These are phyloP conservation scores for Talaromyces atroroseus DNA, from an alignment of 2,329 filamentous ascomycete genomes.

Conservation along the genomic window DNA sequence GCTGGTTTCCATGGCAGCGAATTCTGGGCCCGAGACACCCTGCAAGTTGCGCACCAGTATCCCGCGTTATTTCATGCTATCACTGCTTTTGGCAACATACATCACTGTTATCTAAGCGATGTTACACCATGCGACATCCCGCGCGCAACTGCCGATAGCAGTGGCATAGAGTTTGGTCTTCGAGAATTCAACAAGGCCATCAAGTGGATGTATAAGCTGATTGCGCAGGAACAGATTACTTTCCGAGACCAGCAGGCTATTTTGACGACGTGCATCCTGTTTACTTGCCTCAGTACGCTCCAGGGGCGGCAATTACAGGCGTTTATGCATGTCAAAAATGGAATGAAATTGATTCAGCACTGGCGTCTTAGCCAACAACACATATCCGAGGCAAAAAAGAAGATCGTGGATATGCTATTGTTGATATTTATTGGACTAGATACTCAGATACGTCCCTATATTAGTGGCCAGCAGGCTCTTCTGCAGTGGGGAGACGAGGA, in stretches of 20 bases:
- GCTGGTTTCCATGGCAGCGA: constrained; percentile 2
- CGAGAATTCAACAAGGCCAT: constrained; percentile 13
- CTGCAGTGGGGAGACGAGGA: constrained; percentile 6
- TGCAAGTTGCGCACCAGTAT: constrained; percentile 11
- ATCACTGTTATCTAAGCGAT: constrained; percentile 9
- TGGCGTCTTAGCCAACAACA: constrained; percentile 4
- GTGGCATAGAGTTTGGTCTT: constrained; percentile 4
- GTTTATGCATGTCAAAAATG: constrained; percentile 13
- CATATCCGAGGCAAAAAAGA: background rate
- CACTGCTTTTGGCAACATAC: constrained; percentile 11
- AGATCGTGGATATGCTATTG: background rate
- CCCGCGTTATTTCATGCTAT: constrained; percentile 12
- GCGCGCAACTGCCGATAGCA: background rate
- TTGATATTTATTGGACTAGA: constrained; percentile 5
- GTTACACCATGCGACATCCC: constrained; percentile 4
- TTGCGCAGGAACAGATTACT: constrained; percentile 1
- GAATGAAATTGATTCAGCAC: constrained; percentile 10
- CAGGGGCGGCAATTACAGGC: constrained; percentile 11
- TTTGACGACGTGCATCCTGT: constrained; percentile 12
- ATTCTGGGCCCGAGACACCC: constrained; percentile 7
- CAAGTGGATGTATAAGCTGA: constrained; percentile 4
- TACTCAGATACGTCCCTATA: constrained; percentile 10
- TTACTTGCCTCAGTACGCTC: constrained; percentile 2
- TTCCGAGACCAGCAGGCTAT: constrained; percentile 5
- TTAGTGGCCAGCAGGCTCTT: constrained; percentile 7